These are phyloP conservation scores for Cydonia oblonga DNA, from an alignment of 331 rosid genomes.

Conservation along the genomic window DNA sequence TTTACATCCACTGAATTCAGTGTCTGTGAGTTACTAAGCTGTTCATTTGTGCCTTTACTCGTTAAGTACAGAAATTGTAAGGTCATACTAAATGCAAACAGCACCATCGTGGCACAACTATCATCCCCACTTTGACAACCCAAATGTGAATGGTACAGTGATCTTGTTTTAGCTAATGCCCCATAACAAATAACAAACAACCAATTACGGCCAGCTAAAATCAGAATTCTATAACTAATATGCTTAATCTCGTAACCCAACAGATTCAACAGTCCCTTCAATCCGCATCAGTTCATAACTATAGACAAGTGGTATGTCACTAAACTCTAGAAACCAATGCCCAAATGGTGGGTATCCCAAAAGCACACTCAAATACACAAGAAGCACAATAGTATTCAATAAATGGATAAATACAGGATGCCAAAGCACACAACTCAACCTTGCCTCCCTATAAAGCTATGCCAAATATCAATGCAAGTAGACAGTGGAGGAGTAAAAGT, in stretches of 20 bases:
- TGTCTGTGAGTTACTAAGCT: not conserved
- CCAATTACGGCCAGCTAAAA: no score
- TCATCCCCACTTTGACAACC: not conserved
- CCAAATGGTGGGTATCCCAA: not conserved
- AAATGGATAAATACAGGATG: not conserved
- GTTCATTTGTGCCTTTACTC: not conserved
- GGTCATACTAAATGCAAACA: not conserved
- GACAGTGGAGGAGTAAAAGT: not conserved
- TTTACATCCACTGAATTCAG: not conserved
- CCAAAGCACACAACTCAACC: not conserved
- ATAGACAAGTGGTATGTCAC: not conserved
- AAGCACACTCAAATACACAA: not conserved
- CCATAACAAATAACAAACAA: not conserved
- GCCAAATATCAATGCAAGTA: not conserved
- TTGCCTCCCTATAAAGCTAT: not conserved
- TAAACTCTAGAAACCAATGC: not conserved
- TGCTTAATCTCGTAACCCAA: not conserved
- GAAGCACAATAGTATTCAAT: not conserved
- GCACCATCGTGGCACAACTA: not conserved
- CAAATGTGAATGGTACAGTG: not conserved
- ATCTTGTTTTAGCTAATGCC: not conserved
- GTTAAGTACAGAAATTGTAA: not conserved
- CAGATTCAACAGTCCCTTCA: not conserved
- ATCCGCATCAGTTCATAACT: not conserved
- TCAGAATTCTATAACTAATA: not conserved